Base-by-base conservation (phyloP, 805 yeast genomes). In the Hanseniaspora thailandica region DNA sequence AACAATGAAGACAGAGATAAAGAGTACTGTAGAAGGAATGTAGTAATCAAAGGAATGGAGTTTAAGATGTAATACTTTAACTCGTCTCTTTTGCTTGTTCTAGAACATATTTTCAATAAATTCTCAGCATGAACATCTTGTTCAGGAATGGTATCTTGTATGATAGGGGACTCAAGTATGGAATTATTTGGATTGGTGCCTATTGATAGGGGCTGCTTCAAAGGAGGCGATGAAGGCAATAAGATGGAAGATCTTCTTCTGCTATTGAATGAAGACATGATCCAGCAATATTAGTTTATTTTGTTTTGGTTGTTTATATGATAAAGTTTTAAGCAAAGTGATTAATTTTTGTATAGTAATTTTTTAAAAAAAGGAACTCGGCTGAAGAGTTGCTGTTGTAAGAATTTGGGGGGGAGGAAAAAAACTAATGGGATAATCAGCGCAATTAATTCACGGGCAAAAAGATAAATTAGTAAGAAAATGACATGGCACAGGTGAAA, bases 1-100 rank as follows among this genome's bases (percentile, higher is more conserved):
- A 87, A 78, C 19, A 86, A 82, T 5, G 93, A 83, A 0, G 85
- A 86, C 22, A 86, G 78, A 1, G 88, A 77, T 54, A 86, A 73
- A 13, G 86, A 80, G 62, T 80, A 81, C 63, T 83, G 87, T 31
- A 83, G 69, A 45, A 81, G 68, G 59, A 82, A 82, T 0, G 89
- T 82, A 51, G 80, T 63, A 1, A 80, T 76, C 57, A 82, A 66
- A 0, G 87, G 79, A 7, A 53, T n/a, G 9, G 53, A 34, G 31
- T 53, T 53, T 2, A 31, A 13, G 6, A 38, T 7, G 12, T 46
- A 43, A 34, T 40, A 53, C 19, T 30, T 47, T 7, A 53, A 15
- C 40, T 53, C 55, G 17, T 47, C 44, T 4, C 17, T 10, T 12
- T 34, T 36, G 34, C 9, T 44, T 7, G 54, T 44, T 13, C 20